Base-by-base conservation (phyloP, 805 yeast genomes). In the Saccharomycopsis capsularis region DNA sequence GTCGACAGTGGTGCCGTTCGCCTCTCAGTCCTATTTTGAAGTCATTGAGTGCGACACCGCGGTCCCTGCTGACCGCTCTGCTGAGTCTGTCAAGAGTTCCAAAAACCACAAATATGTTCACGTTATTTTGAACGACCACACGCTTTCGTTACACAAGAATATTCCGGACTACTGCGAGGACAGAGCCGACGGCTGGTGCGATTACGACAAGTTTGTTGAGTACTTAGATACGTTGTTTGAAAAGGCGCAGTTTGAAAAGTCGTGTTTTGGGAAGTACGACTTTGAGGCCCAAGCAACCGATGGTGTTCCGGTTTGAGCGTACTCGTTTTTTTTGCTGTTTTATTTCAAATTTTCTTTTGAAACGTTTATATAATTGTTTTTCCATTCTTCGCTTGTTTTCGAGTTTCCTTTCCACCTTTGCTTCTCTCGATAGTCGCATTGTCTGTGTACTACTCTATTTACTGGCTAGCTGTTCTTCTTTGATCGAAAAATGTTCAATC, bases 121-220 rank as follows among this genome's bases (percentile, higher is more conserved):
- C 19, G 45, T 49, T 24, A 44, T 53, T 27, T 51, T 55, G 27
- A 55, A 55, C 34, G 57, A 53, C 40, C 53, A 51, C 40, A 53
- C 57, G 11, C 27, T 55, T 3, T 39, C 51, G 7, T 50, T 55
- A 25, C 48, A 48, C 29, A 39, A 40, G 34, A 55, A 55, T 35
- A 39, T 55, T 38, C 56, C 56, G 19, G 52, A 47, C 19, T 55
- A 35, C 39, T 55, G 57, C 30, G 57, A 55, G 21, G 45, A 48
- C 13, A 41, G 57, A 44, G 50, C 48, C 24, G 57, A 55, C 37
- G 57, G 57, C n/a, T 55, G 56, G 56, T 55, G 57, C 41, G 50
- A 46, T 44, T 40, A 48, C 15, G 47, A 44, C 24, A 51, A 49
- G n/a, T 55, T 55, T 40, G 41, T 48, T 22, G 54, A 48, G 22